Evolutionary conservation across 306 rosid species (phyloP), one percentile per base, ranked within the genome.

Genomic region (Quercus mongolica): DNA sequence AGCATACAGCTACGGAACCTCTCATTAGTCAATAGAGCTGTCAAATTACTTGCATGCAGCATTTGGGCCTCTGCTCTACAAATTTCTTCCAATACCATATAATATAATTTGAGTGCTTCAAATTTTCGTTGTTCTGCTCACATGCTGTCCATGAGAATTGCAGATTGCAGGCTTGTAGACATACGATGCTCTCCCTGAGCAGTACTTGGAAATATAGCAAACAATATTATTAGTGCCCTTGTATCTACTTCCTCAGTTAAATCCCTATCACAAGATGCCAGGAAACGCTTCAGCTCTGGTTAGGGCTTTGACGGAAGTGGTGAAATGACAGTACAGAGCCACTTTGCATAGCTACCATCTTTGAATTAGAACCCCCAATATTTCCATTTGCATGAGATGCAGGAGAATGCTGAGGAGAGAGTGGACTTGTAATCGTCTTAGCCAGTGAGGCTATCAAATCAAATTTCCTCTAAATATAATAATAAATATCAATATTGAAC

Each of bases 1-100:
- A 96, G 92, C 99, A 96, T 96, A 82, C 99, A 96, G 80, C 99
- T 87, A 78, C 93, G 99, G 88, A 96, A 96, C 88, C 98, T 90
- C 92, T 96, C 99, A 86, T 93, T 96, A 21, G 97, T 96, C 54
- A 96, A 90, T 69, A 96, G 77, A 6, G 96, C 88, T 67, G 99
- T 93, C 84, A 96, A 90, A 88, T 96, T 96, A 78, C 89, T 90
- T 57, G 92, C 96, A 80, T 94, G 97, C 80, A 93, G 75, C 76
- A 85, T 85, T 80, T 96, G 65, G 98, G n/a, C 90, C 84, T 96
- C 99, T 63, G 99, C 99, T 75, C 98, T 90, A 78, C 99, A 96
- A 96, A 96, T 96, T 83, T 98, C 93, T 82, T 90, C 99, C 86
- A 96, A 82, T 67, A 96, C 98, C 80, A 98, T 87, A 73, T 85